Conservation (phyloP, 306 rosid species). For the Inga oerstediana region DNA sequence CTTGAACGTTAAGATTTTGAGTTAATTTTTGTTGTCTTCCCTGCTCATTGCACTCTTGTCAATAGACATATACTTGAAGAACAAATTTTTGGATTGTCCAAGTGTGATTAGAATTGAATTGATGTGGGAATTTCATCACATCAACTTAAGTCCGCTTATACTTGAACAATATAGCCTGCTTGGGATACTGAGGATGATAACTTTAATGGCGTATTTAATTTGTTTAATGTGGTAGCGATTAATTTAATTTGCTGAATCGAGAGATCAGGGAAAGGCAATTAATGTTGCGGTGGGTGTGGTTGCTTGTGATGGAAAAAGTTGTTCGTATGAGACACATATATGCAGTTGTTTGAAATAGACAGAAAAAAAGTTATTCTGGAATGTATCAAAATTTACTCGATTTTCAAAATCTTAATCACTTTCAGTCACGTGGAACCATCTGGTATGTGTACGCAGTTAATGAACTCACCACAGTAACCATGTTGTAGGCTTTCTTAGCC, state of each 20-base stretch:
- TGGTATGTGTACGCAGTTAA: neutral
- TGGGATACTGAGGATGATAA: neutral
- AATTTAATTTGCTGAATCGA: constrained; percentile 30
- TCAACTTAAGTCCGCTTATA: neutral
- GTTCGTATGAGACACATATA: constrained; percentile 35
- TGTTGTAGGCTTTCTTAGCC: neutral
- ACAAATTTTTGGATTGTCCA: no score
- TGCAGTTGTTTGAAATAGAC: constrained; percentile 44
- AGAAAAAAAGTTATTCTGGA: constrained; percentile 32
- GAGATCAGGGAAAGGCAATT: constrained; percentile 19
- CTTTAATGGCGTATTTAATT: constrained; percentile 3
- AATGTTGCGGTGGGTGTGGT: neutral
- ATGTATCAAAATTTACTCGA: constrained; percentile 32
- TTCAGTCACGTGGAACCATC: constrained; percentile 37
- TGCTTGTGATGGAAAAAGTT: constrained; percentile 35
- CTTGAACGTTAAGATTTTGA: no score
- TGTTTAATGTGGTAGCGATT: constrained; percentile 7
- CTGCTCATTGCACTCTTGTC: no score
- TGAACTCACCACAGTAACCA: neutral
- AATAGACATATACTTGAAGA: no score
- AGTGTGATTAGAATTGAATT: no score
- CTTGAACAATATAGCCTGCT: no score
- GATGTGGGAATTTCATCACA: no score
- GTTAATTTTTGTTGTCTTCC: no score
- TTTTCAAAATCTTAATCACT: constrained; percentile 26